Evolutionary conservation across 306 rosid species (phyloP), one percentile per base, ranked within the genome.

Genomic region (Cicer judaicum): DNA sequence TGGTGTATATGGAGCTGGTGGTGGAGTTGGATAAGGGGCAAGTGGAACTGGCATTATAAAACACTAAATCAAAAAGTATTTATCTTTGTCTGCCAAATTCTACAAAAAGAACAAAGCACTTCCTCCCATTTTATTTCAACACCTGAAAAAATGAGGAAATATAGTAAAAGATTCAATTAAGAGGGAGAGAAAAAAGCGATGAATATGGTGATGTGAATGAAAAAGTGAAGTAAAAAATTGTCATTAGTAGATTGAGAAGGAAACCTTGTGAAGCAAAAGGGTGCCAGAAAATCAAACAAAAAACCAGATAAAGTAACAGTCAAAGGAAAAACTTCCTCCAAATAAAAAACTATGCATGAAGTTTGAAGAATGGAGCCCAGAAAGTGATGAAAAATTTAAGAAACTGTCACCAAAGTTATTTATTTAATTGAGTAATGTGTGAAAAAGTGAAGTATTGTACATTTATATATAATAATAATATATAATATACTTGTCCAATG

Each of bases 1-100:
- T 39, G 96, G 76, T 41, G 69, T 64, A 64, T 84, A 89, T 8
- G 98, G 97, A 54, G 89, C 84, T 60, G 93, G 89, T 53, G 92
- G 89, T 61, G 93, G 89, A 21, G 93, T 79, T 13, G 99, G 99
- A 72, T 92, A 94, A 16, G 99, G 99, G 0, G 98, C 99, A 89
- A 95, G 99, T 79, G 98, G 99, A 88, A 95, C 98, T 86, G 99
- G 99, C 99, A 95, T 95, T 92, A 85, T 87, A 54, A 62, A 84
- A 55, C 56, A 78, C 69, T 55, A 6, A 78, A 60, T 68, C 11
- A 77, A 71, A 59, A 59, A 48, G 56, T 43, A 10, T 49, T 3
- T 55, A 64, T 79, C 70, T 73, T 67, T 78, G 86, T 86, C 75
- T 61, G 80, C 75, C 76, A 80, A 85, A 74, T 62, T 89, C 86